phyloP scores from a whole-genome alignment of 2,329 filamentous ascomycete species.

The Trichoderma endophyticum region DNA sequence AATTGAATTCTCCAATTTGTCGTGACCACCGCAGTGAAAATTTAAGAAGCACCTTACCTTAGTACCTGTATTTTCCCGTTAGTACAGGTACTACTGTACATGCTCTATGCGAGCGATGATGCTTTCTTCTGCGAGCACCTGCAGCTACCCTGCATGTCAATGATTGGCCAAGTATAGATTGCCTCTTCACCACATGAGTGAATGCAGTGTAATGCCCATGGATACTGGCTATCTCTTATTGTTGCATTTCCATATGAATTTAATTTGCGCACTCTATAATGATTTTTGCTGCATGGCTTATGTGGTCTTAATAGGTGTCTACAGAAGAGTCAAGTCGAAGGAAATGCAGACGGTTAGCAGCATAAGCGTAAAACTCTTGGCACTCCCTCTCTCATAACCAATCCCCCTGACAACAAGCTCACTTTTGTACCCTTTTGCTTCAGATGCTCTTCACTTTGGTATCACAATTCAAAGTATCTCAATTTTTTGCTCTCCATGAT shows the following conservation, averaged over 20 bases:
- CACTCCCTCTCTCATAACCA: not conserved
- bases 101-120: not conserved
- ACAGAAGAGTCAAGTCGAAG: not conserved
- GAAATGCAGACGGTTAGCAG: not conserved
- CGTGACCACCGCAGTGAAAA: not conserved
- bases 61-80: not conserved
- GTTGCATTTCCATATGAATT: not conserved
- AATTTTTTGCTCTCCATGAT: not conserved
- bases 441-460: not conserved
- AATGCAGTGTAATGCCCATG: not conserved
- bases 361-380: not conserved
- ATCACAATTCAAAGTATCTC: not conserved
- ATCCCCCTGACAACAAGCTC: not conserved
- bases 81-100: not conserved
- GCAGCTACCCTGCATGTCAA: not conserved
- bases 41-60: not conserved
- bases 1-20: not conserved
- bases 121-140: not conserved
- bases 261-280: not conserved
- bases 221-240: not conserved
- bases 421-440: not conserved
- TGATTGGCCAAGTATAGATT: not conserved
- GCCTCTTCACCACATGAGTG: not conserved
- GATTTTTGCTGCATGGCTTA: not conserved
- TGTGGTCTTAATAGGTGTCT: too few species aligned